These are phyloP conservation scores for Schizophyllum commune DNA, from an alignment of 1,284 basidiomycete species.

Conservation along the genomic window DNA sequence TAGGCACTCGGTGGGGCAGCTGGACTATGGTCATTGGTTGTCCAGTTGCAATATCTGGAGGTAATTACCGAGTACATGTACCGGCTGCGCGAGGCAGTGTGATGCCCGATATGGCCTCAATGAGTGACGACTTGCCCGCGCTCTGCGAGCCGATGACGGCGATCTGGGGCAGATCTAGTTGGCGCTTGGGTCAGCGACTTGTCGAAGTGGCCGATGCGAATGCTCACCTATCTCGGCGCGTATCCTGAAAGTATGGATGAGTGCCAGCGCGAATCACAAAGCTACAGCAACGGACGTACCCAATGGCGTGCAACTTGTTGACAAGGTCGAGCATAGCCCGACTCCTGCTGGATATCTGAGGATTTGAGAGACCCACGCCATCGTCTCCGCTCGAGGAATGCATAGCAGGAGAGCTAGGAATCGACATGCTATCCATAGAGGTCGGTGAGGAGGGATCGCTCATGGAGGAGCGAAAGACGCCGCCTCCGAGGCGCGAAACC, in stretches of 20 bases:
- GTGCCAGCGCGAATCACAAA: background rate
- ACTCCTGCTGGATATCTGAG: slow-evolving; percentile 26
- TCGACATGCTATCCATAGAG: background rate
- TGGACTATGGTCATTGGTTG: slow-evolving; percentile 16
- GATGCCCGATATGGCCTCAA: slow-evolving; percentile 68
- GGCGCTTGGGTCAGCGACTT: background rate
- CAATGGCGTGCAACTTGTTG: slow-evolving; percentile 46
- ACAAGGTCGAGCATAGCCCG: slow-evolving; percentile 42
- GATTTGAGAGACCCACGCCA: slow-evolving; percentile 41
- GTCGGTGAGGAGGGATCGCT: background rate
- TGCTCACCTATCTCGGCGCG: slow-evolving; percentile 41
- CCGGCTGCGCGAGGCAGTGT: slow-evolving; percentile 54
- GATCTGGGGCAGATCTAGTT: slow-evolving; percentile 52
- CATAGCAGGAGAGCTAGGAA: background rate
- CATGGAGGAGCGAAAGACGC: background rate
- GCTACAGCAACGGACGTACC: slow-evolving; percentile 26
- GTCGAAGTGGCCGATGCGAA: background rate
- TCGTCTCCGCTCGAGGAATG: background rate
- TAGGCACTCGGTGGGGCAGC: slow-evolving; percentile 68
- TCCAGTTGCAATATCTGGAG: background rate
- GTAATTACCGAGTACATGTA: slow-evolving; percentile 53
- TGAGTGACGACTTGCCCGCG: slow-evolving; percentile 67
- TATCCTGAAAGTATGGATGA: slow-evolving; percentile 29
- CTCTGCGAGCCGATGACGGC: slow-evolving; percentile 63
- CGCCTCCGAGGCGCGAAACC: no score